Base-by-base conservation (phyloP, 371 early-diverging fungal genomes). In the Sporodiniella umbellata region DNA sequence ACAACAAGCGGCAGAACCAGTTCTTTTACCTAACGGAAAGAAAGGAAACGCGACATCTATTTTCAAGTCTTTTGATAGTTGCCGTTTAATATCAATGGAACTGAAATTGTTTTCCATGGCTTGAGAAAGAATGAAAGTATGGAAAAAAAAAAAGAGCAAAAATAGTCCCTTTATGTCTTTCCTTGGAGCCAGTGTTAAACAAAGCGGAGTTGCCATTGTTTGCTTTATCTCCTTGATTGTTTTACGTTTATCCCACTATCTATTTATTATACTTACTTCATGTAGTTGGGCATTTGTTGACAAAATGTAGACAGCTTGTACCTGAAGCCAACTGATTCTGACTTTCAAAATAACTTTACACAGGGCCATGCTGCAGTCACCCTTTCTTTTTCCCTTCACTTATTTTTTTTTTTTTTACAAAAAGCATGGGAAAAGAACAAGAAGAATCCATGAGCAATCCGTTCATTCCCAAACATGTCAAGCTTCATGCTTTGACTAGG, bases 41-140 rank as follows among this genome's bases (percentile, higher is more conserved):
- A 75, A 79, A 8, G 83, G 80, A 64, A 84, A 84, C 5, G 83
- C 84, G 19, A 84, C 72, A 45, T 82, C 73, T 26, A 84, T 75
- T 30, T 72, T 64, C 22, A 84, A 64, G 53, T 82, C 83, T 48
- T 68, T 58, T 17, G 70, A 64, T 53, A 84, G 77, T 39, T 37
- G 56, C 42, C 48, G 56, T 48, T 70, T 74, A 15, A 70, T 52
- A 44, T 66, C 75, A 51, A 54, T 53, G 26, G 68, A 58, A 48
- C 64, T 70, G 17, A 62, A 67, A 50, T 51, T 64, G 45, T 66
- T 68, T 25, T 69, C 71, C 75, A 70, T 45, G 26, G 12, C 12
- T 31, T 31, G 10, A 31, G 15, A 11, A 14, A 11, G 14, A 35
- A 35, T 35, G 15, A 35, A 35, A 35, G 15, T n/a, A n/a, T n/a